Conservation (phyloP, 1,284 basidiomycete species). For the Sphagnurus paluster region DNA sequence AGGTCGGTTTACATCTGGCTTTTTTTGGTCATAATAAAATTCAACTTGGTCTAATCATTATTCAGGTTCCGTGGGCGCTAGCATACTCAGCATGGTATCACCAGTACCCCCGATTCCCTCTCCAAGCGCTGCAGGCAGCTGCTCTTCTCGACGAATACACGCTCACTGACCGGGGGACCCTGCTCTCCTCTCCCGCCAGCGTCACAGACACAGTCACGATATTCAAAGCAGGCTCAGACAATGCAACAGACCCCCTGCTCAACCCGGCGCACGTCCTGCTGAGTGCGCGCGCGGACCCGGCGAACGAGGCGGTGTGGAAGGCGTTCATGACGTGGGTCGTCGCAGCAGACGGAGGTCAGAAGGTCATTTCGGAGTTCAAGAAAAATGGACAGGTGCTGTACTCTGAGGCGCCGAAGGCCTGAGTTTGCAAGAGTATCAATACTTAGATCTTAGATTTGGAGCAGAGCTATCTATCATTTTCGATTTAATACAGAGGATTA, state of each 20-base stretch:
- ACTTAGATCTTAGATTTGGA: too few species aligned
- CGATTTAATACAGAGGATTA: too few species aligned
- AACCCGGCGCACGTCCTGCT: conserved; percentile 44
- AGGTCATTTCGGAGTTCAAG: conserved; percentile 37
- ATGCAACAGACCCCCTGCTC: conserved; percentile 37
- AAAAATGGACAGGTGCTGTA: conserved; percentile 35
- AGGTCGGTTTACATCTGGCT: conserved; percentile 38
- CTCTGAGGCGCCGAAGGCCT: conserved; percentile 27
- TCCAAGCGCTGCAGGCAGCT: conserved; percentile 45
- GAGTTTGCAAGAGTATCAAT: too few species aligned
- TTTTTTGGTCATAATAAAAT: not conserved
- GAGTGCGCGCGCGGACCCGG: conserved; percentile 25
- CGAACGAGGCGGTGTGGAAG: conserved; percentile 26
- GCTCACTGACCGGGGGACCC: conserved; percentile 46
- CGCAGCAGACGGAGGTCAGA: conserved; percentile 37
- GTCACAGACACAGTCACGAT: conserved; percentile 33
- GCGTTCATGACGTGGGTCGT: conserved; percentile 45
- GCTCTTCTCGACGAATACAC: conserved; percentile 48
- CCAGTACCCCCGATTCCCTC: conserved; percentile 48
- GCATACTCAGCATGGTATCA: conserved; percentile 56
- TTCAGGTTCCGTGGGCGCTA: conserved; percentile 50
- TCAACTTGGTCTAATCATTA: not conserved
- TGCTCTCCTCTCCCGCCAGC: conserved; percentile 37
- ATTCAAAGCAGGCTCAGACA: conserved; percentile 39
- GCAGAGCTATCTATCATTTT: too few species aligned